phyloP scores from a whole-genome alignment of 106 monocot genomes.

The Posidonia australis region DNA sequence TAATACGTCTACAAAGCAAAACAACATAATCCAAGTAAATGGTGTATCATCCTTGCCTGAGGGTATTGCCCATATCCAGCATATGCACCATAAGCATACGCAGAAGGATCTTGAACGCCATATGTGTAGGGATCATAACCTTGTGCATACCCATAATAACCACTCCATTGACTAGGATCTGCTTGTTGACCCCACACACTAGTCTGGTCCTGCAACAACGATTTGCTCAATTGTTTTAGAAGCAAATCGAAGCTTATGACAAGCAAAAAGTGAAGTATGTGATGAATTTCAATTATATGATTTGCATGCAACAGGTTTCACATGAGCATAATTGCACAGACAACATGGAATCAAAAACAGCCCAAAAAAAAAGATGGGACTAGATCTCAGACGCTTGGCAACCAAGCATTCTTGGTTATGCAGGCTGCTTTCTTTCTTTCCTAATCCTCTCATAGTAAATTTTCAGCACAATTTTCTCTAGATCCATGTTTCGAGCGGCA shows the following conservation, averaged over 20 bases:
- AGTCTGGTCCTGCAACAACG: conserved; percentile 8
- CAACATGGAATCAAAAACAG: too few species aligned
- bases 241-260: not conserved
- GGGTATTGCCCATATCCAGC: conserved; percentile 74
- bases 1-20: not conserved
- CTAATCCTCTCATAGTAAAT: too few species aligned
- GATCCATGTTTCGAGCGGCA: too few species aligned
- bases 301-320: too few species aligned
- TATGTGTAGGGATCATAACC: conserved; percentile 91
- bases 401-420: too few species aligned
- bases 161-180: conserved; percentile 83
- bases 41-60: conserved; percentile 41
- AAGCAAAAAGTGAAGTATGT: too few species aligned
- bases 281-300: too few species aligned
- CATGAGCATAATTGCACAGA: not conserved
- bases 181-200: conserved; percentile 54
- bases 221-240: not conserved
- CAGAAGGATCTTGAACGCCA: conserved; percentile 77
- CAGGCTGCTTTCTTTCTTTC: too few species aligned
- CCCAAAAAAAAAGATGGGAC: too few species aligned
- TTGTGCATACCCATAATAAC: conserved; percentile 76
- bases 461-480: too few species aligned
- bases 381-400: too few species aligned
- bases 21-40: not conserved
- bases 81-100: conserved; percentile 86